Base-by-base conservation (phyloP, 441 rosid genomes). In the Francoa sonchifolia region DNA sequence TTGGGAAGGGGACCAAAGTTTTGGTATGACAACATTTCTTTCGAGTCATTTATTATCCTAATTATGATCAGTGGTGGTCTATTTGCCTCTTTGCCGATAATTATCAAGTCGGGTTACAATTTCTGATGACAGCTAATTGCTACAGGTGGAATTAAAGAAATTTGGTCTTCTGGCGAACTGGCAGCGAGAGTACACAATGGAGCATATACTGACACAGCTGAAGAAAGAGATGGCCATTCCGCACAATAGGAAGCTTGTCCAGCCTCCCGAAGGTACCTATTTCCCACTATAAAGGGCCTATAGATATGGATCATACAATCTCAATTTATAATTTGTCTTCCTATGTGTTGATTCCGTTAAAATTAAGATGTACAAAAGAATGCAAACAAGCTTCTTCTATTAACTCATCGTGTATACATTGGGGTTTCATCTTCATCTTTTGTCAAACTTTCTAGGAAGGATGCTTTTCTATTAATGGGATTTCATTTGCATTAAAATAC, bases 201-300 rank as follows among this genome's bases (percentile, higher is more conserved):
- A 85, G 70, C 89, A 86, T 47, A 79, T 90, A 62, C 75, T 90
- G 52, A 72, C 84, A 0, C 96, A 85, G 66, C 77, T 90, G 79
- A 90, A 85, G 70, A 90, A 85, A 63, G 98, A 90, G 63, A 90
- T 90, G 96, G 76, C 89, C n/a, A 61, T 78, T 1, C 74, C 94
- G n/a, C 93, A 85, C 44, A 89, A 82, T 68, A 74, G 94, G 31
- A 89, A 89, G 80, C 79, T 79, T 57, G 98, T 85, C 55, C 98
- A 90, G 72, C 98, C 98, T 50, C 89, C 94, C 0, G 98, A 90
- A 80, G 98, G 98, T 43, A 77, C 94, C 69, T 90, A 74, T 71
- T 85, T 79, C 78, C 85, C 84, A 82, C 63, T 63, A 35, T 44
- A 29, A 21, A 51, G 59, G 45, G 27, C 52, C 19, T 50, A 61